Evolutionary conservation across 257 asterid genomes (phyloP), one percentile per base, ranked within the genome.

Genomic region (Ophiorrhiza pumila): DNA sequence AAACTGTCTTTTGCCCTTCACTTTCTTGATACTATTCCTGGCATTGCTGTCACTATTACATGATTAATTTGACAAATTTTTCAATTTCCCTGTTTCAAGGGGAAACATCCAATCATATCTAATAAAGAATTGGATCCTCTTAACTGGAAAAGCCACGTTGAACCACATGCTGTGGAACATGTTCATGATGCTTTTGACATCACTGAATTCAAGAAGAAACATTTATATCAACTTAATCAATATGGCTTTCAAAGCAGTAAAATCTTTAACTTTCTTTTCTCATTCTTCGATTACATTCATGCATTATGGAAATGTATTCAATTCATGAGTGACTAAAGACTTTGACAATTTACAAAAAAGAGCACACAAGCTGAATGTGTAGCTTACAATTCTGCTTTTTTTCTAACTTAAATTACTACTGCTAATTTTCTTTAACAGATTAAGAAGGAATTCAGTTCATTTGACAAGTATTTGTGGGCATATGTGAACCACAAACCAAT

Each of bases 381-480:
- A n/a, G n/a, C n/a, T n/a, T n/a, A n/a, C n/a, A n/a, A n/a, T n/a
- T n/a, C n/a, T n/a, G n/a, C n/a, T n/a, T n/a, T n/a, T n/a, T n/a
- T n/a, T 43, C 45, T 71, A n/a, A 25, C 18, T 35, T 4, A 47
- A 12, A 46, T 46, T 9, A 46, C 1, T 46, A 12, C 52, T n/a
- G 17, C 45, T 41, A 43, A 20, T 45, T 15, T 64, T 25, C 4
- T 34, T 18, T 42, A 9, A 65, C 85, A 90, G 97, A 77, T 89
- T 27, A 81, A 83, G 81, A 86, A 69, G 82, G 84, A 78, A 73
- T 76, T 75, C 4, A 92, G 87, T 29, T 86, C 96, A 18, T 81
- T 91, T 52, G 82, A 83, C 78, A 85, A 86, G 77, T 91, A 91
- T 56, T 70, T 91, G 9, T 91, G 97, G 97, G 91, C 85, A 50